A percentile compares a stretch with the other conserved stretches of the same genome.
These are phyloP conservation scores for Penicillium canariense DNA, from an alignment of 495 filamentous ascomycete genomes.

Conservation along the genomic window DNA sequence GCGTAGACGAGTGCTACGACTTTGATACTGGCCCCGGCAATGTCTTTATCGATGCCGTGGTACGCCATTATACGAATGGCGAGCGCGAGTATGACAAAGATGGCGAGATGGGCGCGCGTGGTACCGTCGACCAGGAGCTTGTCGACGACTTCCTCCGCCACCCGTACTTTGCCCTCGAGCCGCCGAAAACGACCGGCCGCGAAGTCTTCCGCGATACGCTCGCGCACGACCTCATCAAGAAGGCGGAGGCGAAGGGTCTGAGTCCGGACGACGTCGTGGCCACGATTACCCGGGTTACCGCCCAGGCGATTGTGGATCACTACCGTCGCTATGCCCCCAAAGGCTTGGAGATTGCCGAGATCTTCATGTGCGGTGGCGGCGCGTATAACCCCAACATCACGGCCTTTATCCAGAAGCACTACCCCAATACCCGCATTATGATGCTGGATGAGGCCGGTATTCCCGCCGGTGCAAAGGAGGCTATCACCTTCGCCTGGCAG, in stretches of 20 bases:
- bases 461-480: constrained; percentile 54
- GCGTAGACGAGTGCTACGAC: constrained; percentile 47
- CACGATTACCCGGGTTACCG: constrained; percentile 55
- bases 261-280: constrained; percentile 51
- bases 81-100: constrained; percentile 41
- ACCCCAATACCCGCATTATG: constrained; percentile 46
- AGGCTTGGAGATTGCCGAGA: constrained; percentile 49
- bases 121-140: constrained; percentile 50
- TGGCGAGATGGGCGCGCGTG: constrained; percentile 51
- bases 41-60: constrained; percentile 40
- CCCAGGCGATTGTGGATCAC: constrained; percentile 55
- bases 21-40: constrained; percentile 51
- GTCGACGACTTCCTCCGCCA: constrained; percentile 52
- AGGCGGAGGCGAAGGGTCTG: constrained; percentile 43
- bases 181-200: constrained; percentile 58
- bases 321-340: constrained; percentile 51
- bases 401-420: constrained; percentile 47
- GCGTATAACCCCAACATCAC: constrained; percentile 58
- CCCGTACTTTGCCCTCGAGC: constrained; percentile 47
- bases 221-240: constrained; percentile 45
- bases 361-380: constrained; percentile 60
- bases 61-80: constrained; percentile 37
- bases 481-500: constrained; percentile 58
- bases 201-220: constrained; percentile 57
- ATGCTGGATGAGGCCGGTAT: constrained; percentile 57